phyloP scores from a whole-genome alignment of 2,329 filamentous ascomycete species.

The Aspergillus sergii region DNA sequence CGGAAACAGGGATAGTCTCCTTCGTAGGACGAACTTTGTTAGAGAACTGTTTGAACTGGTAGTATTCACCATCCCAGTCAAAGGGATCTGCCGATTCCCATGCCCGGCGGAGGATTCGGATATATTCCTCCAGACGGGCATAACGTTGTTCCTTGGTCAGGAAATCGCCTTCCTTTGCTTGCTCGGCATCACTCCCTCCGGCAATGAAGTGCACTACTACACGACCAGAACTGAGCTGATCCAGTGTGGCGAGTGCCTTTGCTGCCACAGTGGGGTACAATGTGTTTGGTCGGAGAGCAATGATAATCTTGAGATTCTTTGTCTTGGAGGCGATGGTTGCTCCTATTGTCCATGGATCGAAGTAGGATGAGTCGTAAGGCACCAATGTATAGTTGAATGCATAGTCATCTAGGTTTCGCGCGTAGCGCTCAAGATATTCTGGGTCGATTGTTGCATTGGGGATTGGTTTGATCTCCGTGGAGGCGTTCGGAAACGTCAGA shows the following conservation, averaged over 20 bases:
- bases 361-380: slow-evolving; percentile 59
- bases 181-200: slow-evolving; percentile 62
- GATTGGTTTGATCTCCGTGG: slow-evolving; percentile 58
- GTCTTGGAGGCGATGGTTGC: slow-evolving; percentile 61
- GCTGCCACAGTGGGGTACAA: slow-evolving; percentile 65
- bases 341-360: slow-evolving; percentile 61
- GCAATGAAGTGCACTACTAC: slow-evolving; percentile 67
- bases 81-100: slow-evolving; percentile 61
- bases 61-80: slow-evolving; percentile 64
- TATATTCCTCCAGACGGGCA: slow-evolving; percentile 62
- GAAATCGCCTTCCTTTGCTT: slow-evolving; percentile 64
- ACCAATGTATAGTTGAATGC: slow-evolving; percentile 65
- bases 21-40: slow-evolving; percentile 58
- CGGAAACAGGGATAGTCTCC: slow-evolving; percentile 59
- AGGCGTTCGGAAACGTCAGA: slow-evolving; percentile 59
- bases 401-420: slow-evolving; percentile 61
- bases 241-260: slow-evolving; percentile 63
- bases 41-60: slow-evolving; percentile 61
- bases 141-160: slow-evolving; percentile 61
- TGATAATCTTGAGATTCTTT: slow-evolving; percentile 63
- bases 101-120: slow-evolving; percentile 61
- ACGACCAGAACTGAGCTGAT: slow-evolving; percentile 60
- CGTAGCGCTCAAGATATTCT: slow-evolving; percentile 60
- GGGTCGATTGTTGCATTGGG: slow-evolving; percentile 57
- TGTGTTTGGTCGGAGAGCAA: slow-evolving; percentile 64